Percentiles rank a stretch among this genome's conserved stretches.
phyloP scores from a whole-genome alignment of 2,329 filamentous ascomycete species.

The Teratosphaeria destructans region DNA sequence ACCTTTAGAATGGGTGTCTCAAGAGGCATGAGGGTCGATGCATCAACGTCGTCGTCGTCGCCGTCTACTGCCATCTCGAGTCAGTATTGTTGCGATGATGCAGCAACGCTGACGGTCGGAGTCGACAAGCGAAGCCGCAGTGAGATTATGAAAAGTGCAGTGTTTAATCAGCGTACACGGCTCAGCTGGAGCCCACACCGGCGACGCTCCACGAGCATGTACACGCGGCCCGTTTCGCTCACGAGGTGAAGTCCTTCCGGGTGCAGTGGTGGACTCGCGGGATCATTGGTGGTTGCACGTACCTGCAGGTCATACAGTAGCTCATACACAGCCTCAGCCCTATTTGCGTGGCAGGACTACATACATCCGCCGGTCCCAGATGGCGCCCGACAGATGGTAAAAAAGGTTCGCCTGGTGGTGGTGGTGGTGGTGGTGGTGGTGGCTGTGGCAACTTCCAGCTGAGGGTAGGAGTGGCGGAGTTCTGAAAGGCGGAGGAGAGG shows the following conservation, averaged over 20 bases:
- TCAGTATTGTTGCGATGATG: background rate
- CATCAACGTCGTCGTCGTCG: conserved; percentile 18
- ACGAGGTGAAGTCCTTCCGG: background rate
- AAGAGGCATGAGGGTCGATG: conserved; percentile 31
- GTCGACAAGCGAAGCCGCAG: background rate
- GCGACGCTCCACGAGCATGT: background rate
- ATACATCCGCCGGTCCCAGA: background rate
- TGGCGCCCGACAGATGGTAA: background rate
- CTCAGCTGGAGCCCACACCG: background rate
- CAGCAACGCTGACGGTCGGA: background rate
- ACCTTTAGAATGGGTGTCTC: conserved; percentile 57
- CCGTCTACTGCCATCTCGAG: conserved; percentile 17
- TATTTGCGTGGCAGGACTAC: background rate
- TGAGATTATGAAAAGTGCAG: background rate
- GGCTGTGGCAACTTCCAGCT: background rate
- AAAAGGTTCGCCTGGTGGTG: background rate
- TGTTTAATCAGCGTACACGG: background rate
- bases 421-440: background rate
- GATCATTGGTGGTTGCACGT: background rate
- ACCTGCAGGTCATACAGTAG: conserved; percentile 3
- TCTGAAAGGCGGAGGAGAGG: background rate
- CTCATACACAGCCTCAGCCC: conserved; percentile 3
- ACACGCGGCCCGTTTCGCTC: background rate
- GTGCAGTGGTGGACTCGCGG: background rate
- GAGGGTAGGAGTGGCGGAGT: background rate